Percentiles rank a stretch among this genome's conserved stretches.
phyloP scores from a whole-genome alignment of 495 filamentous ascomycete species.

The Penicillium canariense region DNA sequence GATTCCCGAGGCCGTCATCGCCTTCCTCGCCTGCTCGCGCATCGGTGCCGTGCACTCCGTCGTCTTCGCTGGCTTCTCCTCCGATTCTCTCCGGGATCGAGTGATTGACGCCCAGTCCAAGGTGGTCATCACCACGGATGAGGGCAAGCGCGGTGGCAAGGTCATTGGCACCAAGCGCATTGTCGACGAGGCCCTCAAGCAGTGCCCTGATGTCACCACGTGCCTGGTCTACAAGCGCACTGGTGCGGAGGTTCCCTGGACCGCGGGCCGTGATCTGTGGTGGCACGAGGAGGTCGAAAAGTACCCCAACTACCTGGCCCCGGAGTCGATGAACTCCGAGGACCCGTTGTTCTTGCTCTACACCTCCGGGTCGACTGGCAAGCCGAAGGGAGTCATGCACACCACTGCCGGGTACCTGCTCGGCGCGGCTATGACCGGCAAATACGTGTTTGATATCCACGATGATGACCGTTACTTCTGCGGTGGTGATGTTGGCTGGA shows the following conservation, averaged over 20 bases:
- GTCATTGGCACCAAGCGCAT: conserved; percentile 99
- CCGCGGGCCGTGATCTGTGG: conserved; percentile 85
- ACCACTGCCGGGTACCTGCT: conserved; percentile 93
- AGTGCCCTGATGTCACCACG: conserved; percentile 86
- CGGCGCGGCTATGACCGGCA: conserved; percentile 89
- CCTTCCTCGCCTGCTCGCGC: conserved; percentile 85
- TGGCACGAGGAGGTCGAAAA: conserved; percentile 99
- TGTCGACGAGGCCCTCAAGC: conserved; percentile 95
- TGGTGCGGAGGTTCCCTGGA: conserved; percentile 89
- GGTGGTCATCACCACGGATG: conserved; percentile 94
- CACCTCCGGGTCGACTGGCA: conserved; percentile 95
- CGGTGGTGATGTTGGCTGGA: conserved; percentile 98
- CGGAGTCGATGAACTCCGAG: conserved; percentile 84
- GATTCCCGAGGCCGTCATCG: conserved; percentile 92
- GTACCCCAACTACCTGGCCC: conserved; percentile 85
- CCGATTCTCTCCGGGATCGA: conserved; percentile 94
- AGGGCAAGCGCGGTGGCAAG: conserved; percentile 97
- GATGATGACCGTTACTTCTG: conserved; percentile 93
- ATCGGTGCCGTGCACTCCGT: conserved; percentile 98
- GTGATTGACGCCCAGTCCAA: conserved; percentile 86
- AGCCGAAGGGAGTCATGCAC: conserved; percentile 99
- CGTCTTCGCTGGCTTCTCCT: conserved; percentile 97
- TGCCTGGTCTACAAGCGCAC: conserved; percentile 94
- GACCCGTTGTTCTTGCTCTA: conserved; percentile 97
- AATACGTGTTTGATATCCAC: conserved; percentile 99